A percentile compares a stretch with the other conserved stretches of the same genome.
These are phyloP conservation scores for Pseudognaphalium luteoalbum DNA, from an alignment of 129 eudicot genomes.

Conservation along the genomic window DNA sequence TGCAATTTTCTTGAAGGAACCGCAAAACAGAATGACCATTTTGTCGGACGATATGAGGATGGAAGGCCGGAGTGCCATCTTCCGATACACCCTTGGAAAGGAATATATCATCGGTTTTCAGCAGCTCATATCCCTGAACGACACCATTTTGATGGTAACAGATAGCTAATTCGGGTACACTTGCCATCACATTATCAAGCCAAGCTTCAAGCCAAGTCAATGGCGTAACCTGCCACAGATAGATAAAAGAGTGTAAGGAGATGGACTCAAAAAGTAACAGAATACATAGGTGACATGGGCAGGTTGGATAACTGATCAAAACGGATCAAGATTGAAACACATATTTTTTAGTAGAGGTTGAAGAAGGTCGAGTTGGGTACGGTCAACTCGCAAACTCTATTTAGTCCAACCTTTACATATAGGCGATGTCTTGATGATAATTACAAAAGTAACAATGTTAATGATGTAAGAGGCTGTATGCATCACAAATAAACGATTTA, in stretches of 20 bases:
- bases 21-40: slow-evolving; percentile 91
- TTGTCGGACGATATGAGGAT: slow-evolving; percentile 90
- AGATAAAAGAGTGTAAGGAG: not conserved
- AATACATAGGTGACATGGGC: not conserved
- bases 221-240: slow-evolving; percentile 73
- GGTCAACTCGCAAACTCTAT: not conserved
- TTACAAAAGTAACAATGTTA: not conserved
- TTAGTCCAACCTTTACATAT: slow-evolving; percentile 4
- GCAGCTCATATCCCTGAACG: slow-evolving; percentile 96
- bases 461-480: too few relatives aligned
- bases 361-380: not conserved
- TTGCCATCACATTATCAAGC: slow-evolving; percentile 98
- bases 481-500: not conserved
- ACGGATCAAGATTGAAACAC: not conserved
- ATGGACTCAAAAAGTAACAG: not conserved
- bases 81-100: slow-evolving; percentile 85
- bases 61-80: slow-evolving; percentile 95
- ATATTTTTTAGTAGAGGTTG: not conserved
- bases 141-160: slow-evolving; percentile 96
- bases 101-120: slow-evolving; percentile 92
- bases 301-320: not conserved
- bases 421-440: not conserved
- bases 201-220: slow-evolving; percentile 98
- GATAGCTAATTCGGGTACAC: slow-evolving; percentile 97
- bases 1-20: slow-evolving; percentile 94